Percentiles rank a stretch among this genome's conserved stretches.
phyloP scores from a whole-genome alignment of 768 basidiomycete species.

The Lentinula lateritia region DNA sequence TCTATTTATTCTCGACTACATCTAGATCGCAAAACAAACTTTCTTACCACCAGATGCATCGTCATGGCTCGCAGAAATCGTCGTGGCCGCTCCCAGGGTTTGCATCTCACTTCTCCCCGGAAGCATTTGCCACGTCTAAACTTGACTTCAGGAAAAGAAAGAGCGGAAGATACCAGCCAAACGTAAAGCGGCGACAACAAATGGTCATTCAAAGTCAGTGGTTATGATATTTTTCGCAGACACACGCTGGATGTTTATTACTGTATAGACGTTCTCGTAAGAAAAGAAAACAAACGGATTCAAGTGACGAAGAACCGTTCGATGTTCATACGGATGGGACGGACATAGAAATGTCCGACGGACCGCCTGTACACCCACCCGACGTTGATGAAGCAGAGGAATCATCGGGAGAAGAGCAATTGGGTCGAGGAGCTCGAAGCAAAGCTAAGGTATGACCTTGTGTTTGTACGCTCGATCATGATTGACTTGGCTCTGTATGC shows the following conservation, averaged over 20 bases:
- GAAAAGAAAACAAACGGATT: conserved; percentile 27
- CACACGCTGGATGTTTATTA: background rate
- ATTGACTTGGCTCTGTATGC: background rate
- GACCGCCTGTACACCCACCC: conserved; percentile 2
- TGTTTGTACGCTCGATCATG: background rate
- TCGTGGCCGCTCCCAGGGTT: conserved; percentile 33
- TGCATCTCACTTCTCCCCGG: conserved; percentile 1
- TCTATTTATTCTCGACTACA: background rate
- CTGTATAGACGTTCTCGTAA: conserved; percentile 30
- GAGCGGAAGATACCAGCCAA: conserved; percentile 47
- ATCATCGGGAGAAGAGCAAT: conserved; percentile 24
- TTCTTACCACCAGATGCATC: conserved; percentile 62
- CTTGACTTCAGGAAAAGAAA: conserved; percentile 30
- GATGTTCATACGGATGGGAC: conserved; percentile 17
- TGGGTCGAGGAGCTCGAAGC: conserved; percentile 32
- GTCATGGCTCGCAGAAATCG: conserved; percentile 50
- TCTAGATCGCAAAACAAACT: conserved; percentile 58
- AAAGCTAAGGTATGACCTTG: conserved; percentile 32
- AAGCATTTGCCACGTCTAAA: conserved; percentile 3
- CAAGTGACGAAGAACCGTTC: conserved; percentile 36
- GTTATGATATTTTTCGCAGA: background rate
- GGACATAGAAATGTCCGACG: conserved; percentile 30
- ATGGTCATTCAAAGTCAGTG: conserved; percentile 44
- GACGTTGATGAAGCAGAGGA: conserved; percentile 27
- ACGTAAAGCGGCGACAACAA: conserved; percentile 47